These are phyloP conservation scores for Cystoderma amianthinum DNA, from an alignment of 768 basidiomycete genomes.

Conservation along the genomic window DNA sequence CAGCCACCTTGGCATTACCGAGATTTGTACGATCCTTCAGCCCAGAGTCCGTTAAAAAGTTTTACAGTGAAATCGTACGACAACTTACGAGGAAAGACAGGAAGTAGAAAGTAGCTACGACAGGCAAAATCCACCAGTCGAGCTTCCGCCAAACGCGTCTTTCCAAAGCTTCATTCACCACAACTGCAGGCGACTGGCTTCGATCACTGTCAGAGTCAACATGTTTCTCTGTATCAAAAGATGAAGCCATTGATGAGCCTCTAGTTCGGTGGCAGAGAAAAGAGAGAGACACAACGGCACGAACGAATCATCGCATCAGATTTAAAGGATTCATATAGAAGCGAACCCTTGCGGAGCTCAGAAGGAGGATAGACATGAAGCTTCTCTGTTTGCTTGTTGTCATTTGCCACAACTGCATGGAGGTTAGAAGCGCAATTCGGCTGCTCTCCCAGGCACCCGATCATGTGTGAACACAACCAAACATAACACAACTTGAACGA, in stretches of 20 bases:
- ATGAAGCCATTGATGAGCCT: neutral
- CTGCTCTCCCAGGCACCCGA: too few species aligned
- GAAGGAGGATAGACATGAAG: too few species aligned
- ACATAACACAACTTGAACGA: too few species aligned
- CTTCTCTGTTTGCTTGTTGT: neutral
- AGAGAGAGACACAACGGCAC: neutral
- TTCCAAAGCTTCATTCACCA: slow-evolving; percentile 26
- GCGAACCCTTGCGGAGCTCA: too few species aligned
- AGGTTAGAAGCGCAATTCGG: too few species aligned
- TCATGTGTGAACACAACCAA: too few species aligned
- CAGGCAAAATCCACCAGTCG: slow-evolving; percentile 38
- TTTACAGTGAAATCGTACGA: too few species aligned
- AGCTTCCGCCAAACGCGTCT: slow-evolving; percentile 40
- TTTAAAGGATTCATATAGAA: too few species aligned
- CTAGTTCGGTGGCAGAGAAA: neutral
- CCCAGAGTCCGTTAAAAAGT: too few species aligned
- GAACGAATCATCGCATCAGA: neutral
- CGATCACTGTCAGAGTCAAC: slow-evolving; percentile 14
- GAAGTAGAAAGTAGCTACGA: slow-evolving; percentile 43
- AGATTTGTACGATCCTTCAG: slow-evolving; percentile 50
- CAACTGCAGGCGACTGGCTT: slow-evolving; percentile 8
- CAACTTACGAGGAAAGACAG: slow-evolving; percentile 44
- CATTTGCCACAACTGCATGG: too few species aligned
- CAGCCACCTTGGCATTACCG: slow-evolving; percentile 56
- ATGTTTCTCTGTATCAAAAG: neutral